Percentiles rank a stretch among this genome's conserved stretches.
These are phyloP conservation scores for Wickerhamomyces sp. DNA, from an alignment of 1,139 yeast species.

Conservation along the genomic window DNA sequence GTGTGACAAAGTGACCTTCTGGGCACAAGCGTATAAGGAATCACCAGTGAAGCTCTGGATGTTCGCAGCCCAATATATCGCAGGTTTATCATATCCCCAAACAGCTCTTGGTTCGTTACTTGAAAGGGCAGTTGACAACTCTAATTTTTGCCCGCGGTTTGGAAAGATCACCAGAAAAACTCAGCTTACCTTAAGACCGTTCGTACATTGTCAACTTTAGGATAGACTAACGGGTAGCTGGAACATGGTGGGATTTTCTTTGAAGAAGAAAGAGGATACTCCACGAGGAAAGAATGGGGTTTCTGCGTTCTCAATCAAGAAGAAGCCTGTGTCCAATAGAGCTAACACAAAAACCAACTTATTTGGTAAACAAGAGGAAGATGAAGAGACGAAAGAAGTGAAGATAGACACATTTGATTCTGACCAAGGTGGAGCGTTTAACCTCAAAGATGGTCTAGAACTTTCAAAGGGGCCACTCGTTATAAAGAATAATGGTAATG, in stretches of 20 bases:
- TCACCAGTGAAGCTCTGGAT: too few relatives aligned
- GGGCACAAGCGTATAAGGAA: too few relatives aligned
- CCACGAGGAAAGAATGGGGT: conserved; percentile 6
- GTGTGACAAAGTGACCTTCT: too few relatives aligned
- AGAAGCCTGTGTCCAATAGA: conserved; percentile 3
- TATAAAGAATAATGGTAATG: conserved; percentile 25
- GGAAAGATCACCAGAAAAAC: too few relatives aligned
- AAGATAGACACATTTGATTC: conserved; percentile 25
- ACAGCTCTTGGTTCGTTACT: too few relatives aligned
- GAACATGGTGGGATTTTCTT: conserved; percentile 18
- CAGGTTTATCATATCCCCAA: too few relatives aligned
- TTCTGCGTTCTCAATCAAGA: conserved; percentile 24
- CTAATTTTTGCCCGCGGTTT: too few relatives aligned
- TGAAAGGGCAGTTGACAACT: too few relatives aligned
- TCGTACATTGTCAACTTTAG: too few relatives aligned
- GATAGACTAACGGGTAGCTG: background rate
- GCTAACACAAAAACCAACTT: conserved; percentile 21
- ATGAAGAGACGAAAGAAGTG: conserved; percentile 19
- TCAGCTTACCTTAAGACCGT: too few relatives aligned
- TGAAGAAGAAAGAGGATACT: conserved; percentile 17
- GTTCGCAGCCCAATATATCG: too few relatives aligned
- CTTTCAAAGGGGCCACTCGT: conserved; percentile 16
- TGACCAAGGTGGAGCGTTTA: conserved; percentile 19
- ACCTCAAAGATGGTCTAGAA: conserved; percentile 12
- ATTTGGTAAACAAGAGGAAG: conserved; percentile 29